A percentile compares a stretch with the other conserved stretches of the same genome.
phyloP scores from a whole-genome alignment of 106 monocot genomes.

The Acanthochlamys bracteata region DNA sequence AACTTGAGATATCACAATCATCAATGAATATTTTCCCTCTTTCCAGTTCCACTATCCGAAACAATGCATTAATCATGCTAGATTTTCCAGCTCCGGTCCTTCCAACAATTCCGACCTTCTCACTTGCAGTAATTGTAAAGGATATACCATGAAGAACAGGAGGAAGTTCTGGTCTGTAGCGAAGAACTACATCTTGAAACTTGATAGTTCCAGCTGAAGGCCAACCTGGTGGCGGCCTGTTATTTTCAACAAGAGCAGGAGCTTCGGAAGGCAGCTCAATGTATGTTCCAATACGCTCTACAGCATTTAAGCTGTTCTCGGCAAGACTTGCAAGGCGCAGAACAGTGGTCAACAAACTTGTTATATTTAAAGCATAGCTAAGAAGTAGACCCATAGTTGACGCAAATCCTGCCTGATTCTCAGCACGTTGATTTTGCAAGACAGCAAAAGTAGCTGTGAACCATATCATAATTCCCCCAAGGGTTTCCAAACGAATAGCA shows the following conservation, averaged over 20 bases:
- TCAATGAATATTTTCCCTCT: slow-evolving; percentile 74
- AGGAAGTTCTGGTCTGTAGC: slow-evolving; percentile 94
- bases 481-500: slow-evolving; percentile 76
- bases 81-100: slow-evolving; percentile 97
- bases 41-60: slow-evolving; percentile 90
- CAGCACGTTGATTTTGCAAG: slow-evolving; percentile 83
- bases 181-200: slow-evolving; percentile 79
- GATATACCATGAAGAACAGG: slow-evolving; percentile 97
- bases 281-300: slow-evolving; percentile 85
- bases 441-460: slow-evolving; percentile 95
- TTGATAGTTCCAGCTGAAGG: slow-evolving; percentile 67
- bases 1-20: slow-evolving; percentile 67
- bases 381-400: slow-evolving; percentile 98
- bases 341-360: slow-evolving; percentile 74
- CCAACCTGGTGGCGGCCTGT: slow-evolving; percentile 93
- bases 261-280: slow-evolving; percentile 91
- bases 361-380: slow-evolving; percentile 90
- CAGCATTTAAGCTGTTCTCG: slow-evolving; percentile 98
- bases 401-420: slow-evolving; percentile 84
- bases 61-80: slow-evolving; percentile 97
- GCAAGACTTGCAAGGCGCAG: slow-evolving; percentile 94
- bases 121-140: slow-evolving; percentile 69
- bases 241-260: slow-evolving; percentile 63
- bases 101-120: slow-evolving; percentile 96
- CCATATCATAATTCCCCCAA: slow-evolving; percentile 97